These are phyloP conservation scores for Volvox reticuliferus DNA, from an alignment of 139 green algal species.

Conservation along the genomic window DNA sequence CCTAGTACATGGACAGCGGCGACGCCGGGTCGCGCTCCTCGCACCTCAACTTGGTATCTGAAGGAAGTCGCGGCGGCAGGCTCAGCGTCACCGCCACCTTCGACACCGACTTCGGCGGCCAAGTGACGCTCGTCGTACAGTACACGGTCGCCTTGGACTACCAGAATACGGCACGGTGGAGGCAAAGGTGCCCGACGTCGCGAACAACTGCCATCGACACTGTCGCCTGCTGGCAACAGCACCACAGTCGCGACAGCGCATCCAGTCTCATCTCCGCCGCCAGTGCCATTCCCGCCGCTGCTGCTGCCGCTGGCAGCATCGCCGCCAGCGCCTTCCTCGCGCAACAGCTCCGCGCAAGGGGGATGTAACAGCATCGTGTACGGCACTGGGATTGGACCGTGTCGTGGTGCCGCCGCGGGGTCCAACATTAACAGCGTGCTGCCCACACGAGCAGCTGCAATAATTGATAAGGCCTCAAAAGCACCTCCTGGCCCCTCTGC, in stretches of 20 bases:
- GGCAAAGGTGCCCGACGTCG: neutral
- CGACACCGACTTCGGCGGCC: neutral
- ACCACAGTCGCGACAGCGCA: neutral
- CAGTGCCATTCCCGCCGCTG: neutral
- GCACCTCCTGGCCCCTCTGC: neutral
- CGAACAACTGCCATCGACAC: neutral
- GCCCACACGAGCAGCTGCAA: constrained; percentile 21
- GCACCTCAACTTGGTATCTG: neutral
- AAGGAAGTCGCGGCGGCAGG: neutral
- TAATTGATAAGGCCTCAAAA: neutral
- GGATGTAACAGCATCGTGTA: neutral
- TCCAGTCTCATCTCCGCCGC: neutral
- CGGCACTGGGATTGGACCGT: neutral
- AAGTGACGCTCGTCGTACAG: neutral
- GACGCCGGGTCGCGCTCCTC: neutral
- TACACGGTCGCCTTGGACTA: neutral
- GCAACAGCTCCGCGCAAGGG: neutral
- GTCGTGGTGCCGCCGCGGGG: neutral
- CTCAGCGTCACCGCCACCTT: neutral
- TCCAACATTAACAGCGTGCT: constrained; percentile 22
- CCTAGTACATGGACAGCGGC: constrained; percentile 15
- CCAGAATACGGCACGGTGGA: neutral
- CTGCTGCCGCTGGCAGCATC: neutral
- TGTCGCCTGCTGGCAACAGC: neutral
- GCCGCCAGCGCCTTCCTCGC: no score